Base-by-base conservation (phyloP, 257 asterid species). In the Primulina eburnea region DNA sequence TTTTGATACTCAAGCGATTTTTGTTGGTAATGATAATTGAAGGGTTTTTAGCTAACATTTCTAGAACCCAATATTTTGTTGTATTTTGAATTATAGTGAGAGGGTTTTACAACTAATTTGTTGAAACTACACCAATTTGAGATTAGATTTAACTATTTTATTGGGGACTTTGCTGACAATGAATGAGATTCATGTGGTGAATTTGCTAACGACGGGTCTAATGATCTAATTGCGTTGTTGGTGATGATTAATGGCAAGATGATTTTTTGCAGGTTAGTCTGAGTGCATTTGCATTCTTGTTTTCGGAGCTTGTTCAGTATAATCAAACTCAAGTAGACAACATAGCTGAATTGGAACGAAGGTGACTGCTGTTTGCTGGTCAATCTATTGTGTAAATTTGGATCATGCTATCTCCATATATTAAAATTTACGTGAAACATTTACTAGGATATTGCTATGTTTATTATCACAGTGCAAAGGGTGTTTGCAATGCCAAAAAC, bases 301-400 rank as follows among this genome's bases (percentile, higher is more conserved):
- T 91, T 62, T 91, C 97, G 5, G 97, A 89, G 90, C 87, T 91
- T 72, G 97, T 89, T 82, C 97, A 91, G 79, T 91, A 91, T 81
- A 91, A 91, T 79, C 97, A 91, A 80, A 91, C 95, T 4, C 96
- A 91, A 78, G 97, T 89, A 8, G 95, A 89, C 77, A 89, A 89
- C 78, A 87, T 89, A 34, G 84, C 92, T 2, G 96, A 90, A 77
- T 75, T 90, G 73, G 95, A 88, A 65, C 71, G 90, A 75, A 86
- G 92, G 95, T 88, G 79, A 79, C 60, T 50, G 7, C 52, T 62
- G 61, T 57, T 56, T 50, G 4, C 57, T 62, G 61, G 62, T 63
- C 61, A 28, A 35, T 62, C 68, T 1, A n/a, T 40, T 71, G 29
- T 56, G 5, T 43, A 61, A 18, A 18, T 68, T 57, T 32, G 37